Evolutionary conservation across 129 eudicot genomes (phyloP).

Genomic region (Artemisia tridentata): DNA sequence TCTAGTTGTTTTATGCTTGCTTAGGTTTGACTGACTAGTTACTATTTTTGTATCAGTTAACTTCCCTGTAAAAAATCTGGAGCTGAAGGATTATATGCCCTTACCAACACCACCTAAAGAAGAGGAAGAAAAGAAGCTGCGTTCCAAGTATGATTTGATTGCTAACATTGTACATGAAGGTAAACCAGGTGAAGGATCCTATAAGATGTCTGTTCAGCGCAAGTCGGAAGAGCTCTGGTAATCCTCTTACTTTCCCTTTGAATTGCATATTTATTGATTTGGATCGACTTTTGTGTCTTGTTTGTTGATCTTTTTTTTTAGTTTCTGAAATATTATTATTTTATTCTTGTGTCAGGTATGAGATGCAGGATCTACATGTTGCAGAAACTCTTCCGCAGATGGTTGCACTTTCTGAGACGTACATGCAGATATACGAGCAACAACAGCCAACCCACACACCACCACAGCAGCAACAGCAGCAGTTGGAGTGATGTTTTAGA

Average conservation of each 20-base stretch:
- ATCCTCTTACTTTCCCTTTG: not conserved
- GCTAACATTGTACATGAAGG: too few species aligned
- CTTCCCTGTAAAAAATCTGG: constrained; percentile 94
- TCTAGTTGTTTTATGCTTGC: not conserved
- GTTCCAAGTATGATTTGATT: too few species aligned
- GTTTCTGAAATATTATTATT: not conserved
- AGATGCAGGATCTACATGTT: constrained; percentile 94
- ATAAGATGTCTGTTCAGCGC: constrained; percentile 86
- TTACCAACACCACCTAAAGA: constrained; percentile 59
- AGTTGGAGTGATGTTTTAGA: too few species aligned
- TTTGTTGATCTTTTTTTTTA: not conserved
- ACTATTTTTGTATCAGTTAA: constrained; percentile 46
- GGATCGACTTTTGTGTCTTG: not conserved
- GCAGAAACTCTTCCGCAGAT: constrained; percentile 82
- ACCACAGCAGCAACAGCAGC: too few species aligned
- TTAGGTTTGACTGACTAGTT: not conserved
- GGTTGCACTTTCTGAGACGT: too few species aligned
- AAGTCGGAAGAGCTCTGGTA: constrained; percentile 98
- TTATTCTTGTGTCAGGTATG: constrained; percentile 56
- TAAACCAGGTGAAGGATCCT: too few species aligned
- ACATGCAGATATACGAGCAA: too few species aligned
- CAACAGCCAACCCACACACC: too few species aligned
- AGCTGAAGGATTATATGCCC: constrained; percentile 90
- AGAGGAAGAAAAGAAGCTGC: too few species aligned
- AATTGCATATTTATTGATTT: not conserved